These are phyloP conservation scores for Hypoxylon sp. DNA, from an alignment of 2,329 filamentous ascomycete genomes.

Conservation along the genomic window DNA sequence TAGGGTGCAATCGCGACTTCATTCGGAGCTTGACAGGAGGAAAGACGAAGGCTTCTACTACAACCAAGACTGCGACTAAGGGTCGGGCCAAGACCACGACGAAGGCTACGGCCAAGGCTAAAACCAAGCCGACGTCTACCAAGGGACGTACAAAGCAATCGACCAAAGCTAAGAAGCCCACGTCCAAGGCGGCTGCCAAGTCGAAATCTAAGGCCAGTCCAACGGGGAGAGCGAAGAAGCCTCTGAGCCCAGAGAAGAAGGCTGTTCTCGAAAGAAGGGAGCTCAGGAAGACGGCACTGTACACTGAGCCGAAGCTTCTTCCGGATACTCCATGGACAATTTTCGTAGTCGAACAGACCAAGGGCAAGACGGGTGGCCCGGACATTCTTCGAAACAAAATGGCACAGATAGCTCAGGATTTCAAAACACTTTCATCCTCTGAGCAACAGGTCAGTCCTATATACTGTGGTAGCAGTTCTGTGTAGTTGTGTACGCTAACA, in stretches of 20 bases:
- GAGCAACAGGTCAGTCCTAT: constrained; percentile 62
- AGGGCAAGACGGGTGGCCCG: constrained; percentile 40
- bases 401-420: constrained; percentile 53
- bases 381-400: constrained; percentile 46
- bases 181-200: constrained; percentile 46
- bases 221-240: constrained; percentile 50
- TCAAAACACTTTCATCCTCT: constrained; percentile 58
- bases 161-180: constrained; percentile 47
- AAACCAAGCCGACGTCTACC: constrained; percentile 37
- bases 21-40: constrained; percentile 39
- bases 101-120: constrained; percentile 50
- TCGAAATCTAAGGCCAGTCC: constrained; percentile 33
- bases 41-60: constrained; percentile 40
- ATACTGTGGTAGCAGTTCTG: neutral
- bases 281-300: constrained; percentile 61
- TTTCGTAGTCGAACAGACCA: constrained; percentile 56
- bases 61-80: constrained; percentile 42
- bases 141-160: constrained; percentile 42
- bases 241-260: constrained; percentile 57
- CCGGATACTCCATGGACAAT: constrained; percentile 57
- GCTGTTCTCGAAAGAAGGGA: constrained; percentile 46
- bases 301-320: constrained; percentile 57
- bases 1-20: constrained; percentile 22
- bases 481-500: constrained; percentile 31
- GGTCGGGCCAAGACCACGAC: constrained; percentile 43